Conservation (phyloP, 192 early-diverging fungal genomes). For the Linnemannia hyalina region DNA sequence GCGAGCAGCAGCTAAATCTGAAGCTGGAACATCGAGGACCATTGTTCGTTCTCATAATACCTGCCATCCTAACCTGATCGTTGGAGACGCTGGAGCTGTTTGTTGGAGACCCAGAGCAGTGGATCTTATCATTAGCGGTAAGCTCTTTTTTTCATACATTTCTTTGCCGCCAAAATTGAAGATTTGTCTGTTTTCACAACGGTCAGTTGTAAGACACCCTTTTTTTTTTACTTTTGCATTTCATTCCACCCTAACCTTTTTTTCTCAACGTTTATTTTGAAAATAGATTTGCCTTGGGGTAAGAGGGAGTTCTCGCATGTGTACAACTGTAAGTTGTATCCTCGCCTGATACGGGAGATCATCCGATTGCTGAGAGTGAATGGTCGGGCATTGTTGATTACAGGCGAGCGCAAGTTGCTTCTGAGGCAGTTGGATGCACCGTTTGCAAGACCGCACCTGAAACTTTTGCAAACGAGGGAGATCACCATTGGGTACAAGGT, state of each 20-base stretch:
- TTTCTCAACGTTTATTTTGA: background rate
- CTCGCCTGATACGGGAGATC: constrained; percentile 54
- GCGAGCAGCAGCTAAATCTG: background rate
- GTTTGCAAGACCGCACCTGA: constrained; percentile 19
- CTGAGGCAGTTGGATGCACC: constrained; percentile 47
- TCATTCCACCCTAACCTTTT: background rate
- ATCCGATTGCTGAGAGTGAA: constrained; percentile 36
- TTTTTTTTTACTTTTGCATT: background rate
- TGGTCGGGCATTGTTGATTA: constrained; percentile 60
- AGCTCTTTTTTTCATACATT: background rate
- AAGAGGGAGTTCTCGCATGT: constrained; percentile 44
- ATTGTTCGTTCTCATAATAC: background rate
- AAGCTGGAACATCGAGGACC: background rate
- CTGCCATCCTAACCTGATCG: constrained; percentile 9
- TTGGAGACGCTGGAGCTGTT: constrained; percentile 39
- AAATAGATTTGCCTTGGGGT: constrained; percentile 43
- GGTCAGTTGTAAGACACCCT: background rate
- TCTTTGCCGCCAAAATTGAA: background rate
- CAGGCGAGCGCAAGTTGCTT: constrained; percentile 61
- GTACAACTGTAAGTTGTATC: constrained; percentile 59
- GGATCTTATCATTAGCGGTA: constrained; percentile 51
- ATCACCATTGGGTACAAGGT: constrained; percentile 53
- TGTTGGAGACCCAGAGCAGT: constrained; percentile 21
- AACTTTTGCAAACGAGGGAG: constrained; percentile 22
- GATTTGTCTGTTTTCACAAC: background rate